Base-by-base conservation (phyloP, 2,329 filamentous ascomycete genomes). In the Cercospora sesami region DNA sequence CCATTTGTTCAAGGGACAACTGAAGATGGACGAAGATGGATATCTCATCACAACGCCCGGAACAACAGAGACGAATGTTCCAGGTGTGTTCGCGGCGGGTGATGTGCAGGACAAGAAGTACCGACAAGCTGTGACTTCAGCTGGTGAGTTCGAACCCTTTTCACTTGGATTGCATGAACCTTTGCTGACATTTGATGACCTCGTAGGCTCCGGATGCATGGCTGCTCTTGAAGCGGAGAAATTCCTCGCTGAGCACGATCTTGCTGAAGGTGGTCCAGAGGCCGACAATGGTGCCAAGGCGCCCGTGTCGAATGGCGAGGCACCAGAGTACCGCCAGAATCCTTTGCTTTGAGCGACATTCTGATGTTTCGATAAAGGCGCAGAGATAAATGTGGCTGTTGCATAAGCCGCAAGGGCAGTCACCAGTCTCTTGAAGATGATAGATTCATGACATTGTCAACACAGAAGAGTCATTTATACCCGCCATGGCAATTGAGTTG, bases 31-130 rank as follows among this genome's bases (percentile, higher is more conserved):
- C 77, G 86, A 87, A 71, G 94, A 99, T 71, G 93, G 93, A 23
- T 99, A 99, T 82, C 88, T 99, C 68, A 80, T 93, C 75, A 99
- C 95, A 66, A 88, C 91, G 80, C 91, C 95, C 3, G 96, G 95
- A 66, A 94, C 93, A 57, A 93, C 93, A 68, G 86, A 91, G 77
- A 99, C 95, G 59, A 97, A 89, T 81, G 81, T 97, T 5, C 88
- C 93, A 78, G 95, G 95, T 79, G 93, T 99, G 21, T 99, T 97
- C 78, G 95, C 95, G 42, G 95, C 94, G 9, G 95, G 95, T 72
- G 95, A 99, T 79, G 96, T 99, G 9, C 95, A 99, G 84, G 96
- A 99, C 80, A 99, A 98, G 90, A 89, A 90, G 78, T 99, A 99
- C 81, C 89, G 95, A 79, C 95, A 99, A 84, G 95, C 95, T 58